Evolutionary conservation across 352 stramenopile genomes (phyloP).

Genomic region (Pythium grandisporangium): DNA sequence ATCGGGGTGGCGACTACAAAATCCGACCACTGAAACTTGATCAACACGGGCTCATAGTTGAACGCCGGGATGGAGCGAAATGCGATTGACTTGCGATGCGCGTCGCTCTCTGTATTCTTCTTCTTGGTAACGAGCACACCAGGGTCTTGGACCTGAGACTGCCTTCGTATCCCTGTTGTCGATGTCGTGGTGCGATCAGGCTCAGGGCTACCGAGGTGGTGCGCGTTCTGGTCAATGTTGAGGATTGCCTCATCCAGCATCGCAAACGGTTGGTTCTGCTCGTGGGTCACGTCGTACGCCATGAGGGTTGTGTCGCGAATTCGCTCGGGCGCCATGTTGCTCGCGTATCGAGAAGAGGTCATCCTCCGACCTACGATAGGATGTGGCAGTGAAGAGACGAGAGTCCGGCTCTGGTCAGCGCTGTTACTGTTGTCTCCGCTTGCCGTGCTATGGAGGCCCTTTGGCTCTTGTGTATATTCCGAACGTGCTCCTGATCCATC

Average conservation of each 20-base stretch:
- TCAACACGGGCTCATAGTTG: constrained; percentile 49
- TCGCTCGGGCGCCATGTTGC: constrained; percentile 7
- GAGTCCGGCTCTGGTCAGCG: too few relatives aligned
- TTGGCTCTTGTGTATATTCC: too few relatives aligned
- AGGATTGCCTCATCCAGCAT: constrained; percentile 47
- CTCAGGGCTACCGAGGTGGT: constrained; percentile 40
- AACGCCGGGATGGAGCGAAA: constrained; percentile 50
- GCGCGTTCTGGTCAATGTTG: constrained; percentile 30
- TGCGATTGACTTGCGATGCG: constrained; percentile 47
- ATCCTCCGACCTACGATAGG: too few relatives aligned
- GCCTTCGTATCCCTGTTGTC: too few relatives aligned
- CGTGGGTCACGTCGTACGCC: constrained; percentile 46
- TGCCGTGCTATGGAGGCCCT: too few relatives aligned
- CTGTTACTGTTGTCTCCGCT: background rate
- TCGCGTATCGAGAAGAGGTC: constrained; percentile 10
- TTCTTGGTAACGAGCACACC: constrained; percentile 44
- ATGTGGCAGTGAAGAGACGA: too few relatives aligned
- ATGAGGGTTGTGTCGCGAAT: constrained; percentile 22
- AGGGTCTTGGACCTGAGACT: too few relatives aligned
- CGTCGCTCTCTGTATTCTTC: constrained; percentile 53
- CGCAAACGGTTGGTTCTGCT: constrained; percentile 34
- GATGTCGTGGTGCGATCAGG: constrained; percentile 11
- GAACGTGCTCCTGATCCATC: too few relatives aligned
- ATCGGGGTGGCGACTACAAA: constrained; percentile 59
- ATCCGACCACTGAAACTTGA: constrained; percentile 70